phyloP scores from a whole-genome alignment of 1,284 basidiomycete species.

The Leucoagaricus sp. region DNA sequence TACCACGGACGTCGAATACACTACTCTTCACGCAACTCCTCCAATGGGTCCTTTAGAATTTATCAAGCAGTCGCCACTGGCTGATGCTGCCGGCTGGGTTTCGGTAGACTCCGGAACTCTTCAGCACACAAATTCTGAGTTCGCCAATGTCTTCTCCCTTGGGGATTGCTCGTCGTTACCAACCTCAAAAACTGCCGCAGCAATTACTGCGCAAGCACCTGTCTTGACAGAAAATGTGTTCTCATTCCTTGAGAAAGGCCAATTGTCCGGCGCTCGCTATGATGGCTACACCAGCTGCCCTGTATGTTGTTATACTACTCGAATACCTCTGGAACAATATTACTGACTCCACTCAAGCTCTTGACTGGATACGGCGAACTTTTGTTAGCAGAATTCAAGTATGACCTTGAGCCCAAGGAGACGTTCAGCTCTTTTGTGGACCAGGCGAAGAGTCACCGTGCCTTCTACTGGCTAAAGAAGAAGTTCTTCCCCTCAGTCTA shows the following conservation, averaged over 20 bases:
- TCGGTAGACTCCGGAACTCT: slow-evolving; percentile 82
- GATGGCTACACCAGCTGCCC: slow-evolving; percentile 88
- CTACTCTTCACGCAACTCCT: slow-evolving; percentile 86
- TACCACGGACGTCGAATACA: slow-evolving; percentile 74
- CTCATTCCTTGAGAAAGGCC: slow-evolving; percentile 72
- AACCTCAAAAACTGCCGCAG: slow-evolving; percentile 96
- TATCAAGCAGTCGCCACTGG: slow-evolving; percentile 79
- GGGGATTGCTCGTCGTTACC: slow-evolving; percentile 92
- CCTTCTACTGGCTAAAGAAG: slow-evolving; percentile 94
- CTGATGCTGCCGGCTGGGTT: slow-evolving; percentile 87
- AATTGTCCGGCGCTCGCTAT: slow-evolving; percentile 67
- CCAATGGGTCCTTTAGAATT: slow-evolving; percentile 89
- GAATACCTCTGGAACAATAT: background rate
- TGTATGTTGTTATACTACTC: slow-evolving; percentile 44
- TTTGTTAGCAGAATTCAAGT: slow-evolving; percentile 90
- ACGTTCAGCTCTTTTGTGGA: slow-evolving; percentile 72
- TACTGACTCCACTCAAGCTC: slow-evolving; percentile 45
- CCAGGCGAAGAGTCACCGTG: slow-evolving; percentile 68
- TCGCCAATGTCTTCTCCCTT: slow-evolving; percentile 83
- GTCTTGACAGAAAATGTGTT: slow-evolving; percentile 90
- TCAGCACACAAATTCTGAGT: slow-evolving; percentile 80
- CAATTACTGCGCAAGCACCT: slow-evolving; percentile 91
- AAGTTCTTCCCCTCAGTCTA: slow-evolving; percentile 90
- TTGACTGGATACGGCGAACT: slow-evolving; percentile 86
- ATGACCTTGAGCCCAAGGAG: slow-evolving; percentile 86